Evolutionary conservation across 805 yeast genomes (phyloP).

Genomic region (Starmerella scarabaei): DNA sequence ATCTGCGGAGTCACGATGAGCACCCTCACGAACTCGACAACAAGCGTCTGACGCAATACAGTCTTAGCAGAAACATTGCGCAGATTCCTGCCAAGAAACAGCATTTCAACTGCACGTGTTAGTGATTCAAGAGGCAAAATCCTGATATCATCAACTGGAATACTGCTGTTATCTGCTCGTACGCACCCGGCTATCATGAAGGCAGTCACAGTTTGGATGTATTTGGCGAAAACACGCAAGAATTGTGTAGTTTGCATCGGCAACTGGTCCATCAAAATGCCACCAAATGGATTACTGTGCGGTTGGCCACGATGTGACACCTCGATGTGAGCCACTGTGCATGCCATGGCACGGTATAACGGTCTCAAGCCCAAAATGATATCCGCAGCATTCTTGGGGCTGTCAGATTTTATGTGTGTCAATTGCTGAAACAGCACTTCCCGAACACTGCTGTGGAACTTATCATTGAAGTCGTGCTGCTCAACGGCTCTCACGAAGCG

Average conservation of each 20-base stretch:
- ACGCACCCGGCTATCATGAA: conserved; percentile 9
- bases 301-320: conserved; percentile 18
- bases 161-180: neutral
- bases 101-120: conserved; percentile 7
- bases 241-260: conserved; percentile 15
- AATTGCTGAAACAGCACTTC: conserved; percentile 15
- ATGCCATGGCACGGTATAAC: conserved; percentile 5
- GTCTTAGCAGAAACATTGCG: conserved; percentile 8
- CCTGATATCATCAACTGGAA: conserved; percentile 4
- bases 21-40: conserved; percentile 7
- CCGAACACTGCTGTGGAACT: conserved; percentile 11
- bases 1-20: neutral
- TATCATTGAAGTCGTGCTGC: conserved; percentile 8
- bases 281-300: conserved; percentile 25
- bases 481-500: conserved; percentile 7
- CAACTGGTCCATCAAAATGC: conserved; percentile 38
- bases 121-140: conserved; percentile 6
- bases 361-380: conserved; percentile 11
- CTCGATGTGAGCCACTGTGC: conserved; percentile 16
- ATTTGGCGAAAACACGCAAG: conserved; percentile 18
- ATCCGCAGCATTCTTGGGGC: neutral
- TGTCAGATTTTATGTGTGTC: conserved; percentile 8
- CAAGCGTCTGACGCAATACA: conserved; percentile 6
- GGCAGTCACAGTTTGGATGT: conserved; percentile 13
- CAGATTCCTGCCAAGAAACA: conserved; percentile 9